phyloP scores from a whole-genome alignment of 331 rosid species.

The Cydonia oblonga region DNA sequence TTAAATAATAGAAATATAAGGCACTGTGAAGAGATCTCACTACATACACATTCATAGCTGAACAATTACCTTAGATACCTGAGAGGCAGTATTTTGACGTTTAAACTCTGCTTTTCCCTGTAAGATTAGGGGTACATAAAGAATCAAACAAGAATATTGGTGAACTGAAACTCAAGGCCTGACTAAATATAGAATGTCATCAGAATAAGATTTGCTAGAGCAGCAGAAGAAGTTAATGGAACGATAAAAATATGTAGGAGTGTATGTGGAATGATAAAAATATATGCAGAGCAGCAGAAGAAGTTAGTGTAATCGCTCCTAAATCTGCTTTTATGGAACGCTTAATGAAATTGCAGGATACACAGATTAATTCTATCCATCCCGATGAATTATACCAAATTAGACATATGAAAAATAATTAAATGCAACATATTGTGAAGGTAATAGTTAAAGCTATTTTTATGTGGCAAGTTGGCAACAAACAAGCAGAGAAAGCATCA shows the following conservation, averaged over 20 bases:
- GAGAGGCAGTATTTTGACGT: slow-evolving; percentile 17
- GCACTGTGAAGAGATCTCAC: not conserved
- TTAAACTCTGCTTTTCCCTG: slow-evolving; percentile 39
- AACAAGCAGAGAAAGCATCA: not conserved
- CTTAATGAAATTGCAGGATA: not conserved
- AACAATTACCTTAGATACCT: slow-evolving; percentile 23
- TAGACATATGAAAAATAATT: not conserved
- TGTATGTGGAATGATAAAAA: not conserved
- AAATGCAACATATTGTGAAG: too few relatives aligned
- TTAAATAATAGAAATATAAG: not conserved
- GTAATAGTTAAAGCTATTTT: not conserved
- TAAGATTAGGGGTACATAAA: not conserved
- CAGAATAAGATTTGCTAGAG: not conserved
- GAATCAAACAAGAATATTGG: not conserved
- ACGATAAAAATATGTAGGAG: too few relatives aligned
- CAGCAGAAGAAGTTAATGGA: too few relatives aligned
- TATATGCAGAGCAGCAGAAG: not conserved
- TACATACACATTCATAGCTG: not conserved
- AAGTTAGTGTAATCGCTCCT: not conserved
- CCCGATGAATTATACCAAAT: not conserved
- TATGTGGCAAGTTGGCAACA: not conserved
- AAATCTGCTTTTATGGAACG: not conserved
- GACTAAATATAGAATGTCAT: not conserved
- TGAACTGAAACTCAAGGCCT: not conserved
- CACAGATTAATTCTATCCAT: not conserved